Evolutionary conservation across 2,329 filamentous ascomycete genomes (phyloP).

Genomic region (Eutypella sp.): DNA sequence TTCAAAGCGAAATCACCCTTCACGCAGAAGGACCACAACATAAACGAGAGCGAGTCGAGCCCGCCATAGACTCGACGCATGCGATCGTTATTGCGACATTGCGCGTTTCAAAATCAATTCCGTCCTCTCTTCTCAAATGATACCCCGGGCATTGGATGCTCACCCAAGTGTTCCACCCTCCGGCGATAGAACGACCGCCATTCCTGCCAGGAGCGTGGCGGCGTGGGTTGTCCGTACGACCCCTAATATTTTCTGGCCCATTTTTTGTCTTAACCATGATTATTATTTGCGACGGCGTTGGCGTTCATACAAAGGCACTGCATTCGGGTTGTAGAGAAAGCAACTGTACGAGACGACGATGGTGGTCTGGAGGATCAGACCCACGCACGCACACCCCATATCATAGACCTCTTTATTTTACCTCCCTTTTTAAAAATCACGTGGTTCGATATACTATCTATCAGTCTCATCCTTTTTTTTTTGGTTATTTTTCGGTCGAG

Average conservation of each 20-base stretch:
- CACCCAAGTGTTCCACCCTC: constrained; percentile 20
- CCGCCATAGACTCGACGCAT: too few species aligned
- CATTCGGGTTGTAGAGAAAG: constrained; percentile 17
- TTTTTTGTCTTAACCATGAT: constrained; percentile 7
- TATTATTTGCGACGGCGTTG: constrained; percentile 17
- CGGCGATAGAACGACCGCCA: constrained; percentile 10
- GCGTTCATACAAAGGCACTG: constrained; percentile 20
- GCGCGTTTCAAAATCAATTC: constrained; percentile 3
- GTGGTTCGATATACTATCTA: not conserved
- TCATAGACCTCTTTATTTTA: constrained; percentile 18
- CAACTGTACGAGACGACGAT: constrained; percentile 25
- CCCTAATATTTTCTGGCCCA: not conserved
- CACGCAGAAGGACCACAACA: constrained; percentile 20
- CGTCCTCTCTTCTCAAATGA: constrained; percentile 17
- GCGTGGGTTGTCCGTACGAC: not conserved
- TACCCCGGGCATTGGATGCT: constrained; percentile 15
- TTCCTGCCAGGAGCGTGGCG: constrained; percentile 1
- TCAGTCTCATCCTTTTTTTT: too few species aligned
- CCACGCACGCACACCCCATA: constrained; percentile 15
- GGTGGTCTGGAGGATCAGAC: constrained; percentile 16
- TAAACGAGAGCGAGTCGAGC: constrained; percentile 24
- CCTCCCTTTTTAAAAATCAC: not conserved
- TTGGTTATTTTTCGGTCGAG: not conserved
- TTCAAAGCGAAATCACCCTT: constrained; percentile 26
- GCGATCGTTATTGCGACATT: too few species aligned